Base-by-base conservation (phyloP, 129 eudicot genomes). In the Gnaphalium uliginosum region DNA sequence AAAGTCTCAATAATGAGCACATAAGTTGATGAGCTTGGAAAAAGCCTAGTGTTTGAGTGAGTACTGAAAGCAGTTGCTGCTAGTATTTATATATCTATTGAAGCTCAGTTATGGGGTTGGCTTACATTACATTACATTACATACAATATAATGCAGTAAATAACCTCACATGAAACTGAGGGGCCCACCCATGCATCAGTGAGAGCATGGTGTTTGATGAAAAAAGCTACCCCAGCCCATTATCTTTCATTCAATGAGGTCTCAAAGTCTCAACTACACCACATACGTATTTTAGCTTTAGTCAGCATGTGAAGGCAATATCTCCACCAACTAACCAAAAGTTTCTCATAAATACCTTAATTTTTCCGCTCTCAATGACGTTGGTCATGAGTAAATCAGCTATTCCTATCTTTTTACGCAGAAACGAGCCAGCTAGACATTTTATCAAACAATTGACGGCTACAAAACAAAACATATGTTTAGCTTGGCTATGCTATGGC, bases 161-260 rank as follows among this genome's bases (percentile, higher is more conserved):
- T 79, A 78, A 26, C 73, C 77, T 88, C 89, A 90, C 89, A 86
- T 86, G 93, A 82, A 81, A 71, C 59, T 79, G 51, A 78, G 89
- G 87, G 73, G 75, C 89, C 86, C 70, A 74, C 69, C 69, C 29
- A 53, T 51, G 74, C 15, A 65, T 61, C 39, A 63, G 8, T 8
- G n/a, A 64, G 72, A 33, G 29, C 48, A 63, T 60, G 53, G 53
- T 46, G 53, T 46, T 73, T 37, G 41, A 71, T 62, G 66, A 63
- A 71, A 51, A 71, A 75, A 71, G 85, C 77, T 43, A 74, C 25
- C 17, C 65, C 54, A 72, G 23, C 78, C 72, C 85, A 88, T 79
- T 54, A 79, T 81, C 82, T 24, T n/a, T 76, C 88, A 90, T 87
- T 90, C 22, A 89, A 87, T 90, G 90, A 79, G 74, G 53, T 14